These are phyloP conservation scores for Saccharomycopsis synnaedendra DNA, from an alignment of 805 yeast species.

Conservation along the genomic window DNA sequence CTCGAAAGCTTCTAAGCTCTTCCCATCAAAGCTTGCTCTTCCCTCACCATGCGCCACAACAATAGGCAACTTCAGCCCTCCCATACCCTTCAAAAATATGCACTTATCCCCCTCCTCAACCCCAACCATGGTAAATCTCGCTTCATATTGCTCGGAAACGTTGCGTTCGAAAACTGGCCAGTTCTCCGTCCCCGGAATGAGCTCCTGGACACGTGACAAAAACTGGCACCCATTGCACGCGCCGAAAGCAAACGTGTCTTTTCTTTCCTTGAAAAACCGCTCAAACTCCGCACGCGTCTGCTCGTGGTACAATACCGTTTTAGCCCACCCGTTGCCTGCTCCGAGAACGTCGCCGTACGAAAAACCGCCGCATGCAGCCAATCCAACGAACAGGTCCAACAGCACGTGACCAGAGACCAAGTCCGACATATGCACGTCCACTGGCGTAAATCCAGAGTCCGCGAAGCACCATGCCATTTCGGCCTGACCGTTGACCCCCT, in stretches of 20 bases:
- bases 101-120: slow-evolving; percentile 41
- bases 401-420: slow-evolving; percentile 61
- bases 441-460: slow-evolving; percentile 88
- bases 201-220: slow-evolving; percentile 69
- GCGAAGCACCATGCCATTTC: slow-evolving; percentile 98
- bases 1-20: slow-evolving; percentile 37
- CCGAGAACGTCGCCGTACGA: slow-evolving; percentile 98
- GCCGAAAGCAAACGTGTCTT: slow-evolving; percentile 93
- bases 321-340: slow-evolving; percentile 99
- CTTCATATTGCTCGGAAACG: slow-evolving; percentile 90
- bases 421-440: slow-evolving; percentile 96
- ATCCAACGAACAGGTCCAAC: slow-evolving; percentile 73
- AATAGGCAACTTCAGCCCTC: slow-evolving; percentile 88
- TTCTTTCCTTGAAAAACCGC: slow-evolving; percentile 73
- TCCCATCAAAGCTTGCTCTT: slow-evolving; percentile 61
- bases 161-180: slow-evolving; percentile 97
- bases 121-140: slow-evolving; percentile 85
- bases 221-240: slow-evolving; percentile 99
- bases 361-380: slow-evolving; percentile 99
- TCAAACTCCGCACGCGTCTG: slow-evolving; percentile 65
- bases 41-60: slow-evolving; percentile 99
- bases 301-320: slow-evolving; percentile 80
- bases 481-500: slow-evolving; percentile 96
- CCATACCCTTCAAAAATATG: slow-evolving; percentile 81
- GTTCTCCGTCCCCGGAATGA: slow-evolving; percentile 86